phyloP scores from a whole-genome alignment of 2,329 filamentous ascomycete species.

The Fusarium oxysporum region DNA sequence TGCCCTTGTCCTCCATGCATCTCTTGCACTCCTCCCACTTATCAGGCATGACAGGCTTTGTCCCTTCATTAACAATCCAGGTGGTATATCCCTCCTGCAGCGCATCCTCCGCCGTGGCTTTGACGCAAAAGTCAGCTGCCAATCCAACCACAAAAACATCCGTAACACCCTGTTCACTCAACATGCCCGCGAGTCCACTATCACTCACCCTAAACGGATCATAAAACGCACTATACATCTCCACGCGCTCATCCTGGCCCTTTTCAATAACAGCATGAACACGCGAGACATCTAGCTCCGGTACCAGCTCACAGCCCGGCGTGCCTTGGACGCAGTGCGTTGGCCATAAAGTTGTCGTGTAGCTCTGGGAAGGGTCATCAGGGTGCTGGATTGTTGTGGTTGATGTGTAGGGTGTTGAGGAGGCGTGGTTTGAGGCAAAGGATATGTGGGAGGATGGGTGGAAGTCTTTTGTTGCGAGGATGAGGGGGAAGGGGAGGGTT shows the following conservation, averaged over 20 bases:
- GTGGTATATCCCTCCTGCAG: constrained; percentile 79
- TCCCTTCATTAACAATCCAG: constrained; percentile 82
- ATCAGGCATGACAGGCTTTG: constrained; percentile 74
- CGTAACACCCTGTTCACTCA: constrained; percentile 72
- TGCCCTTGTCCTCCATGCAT: constrained; percentile 68
- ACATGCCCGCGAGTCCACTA: constrained; percentile 69
- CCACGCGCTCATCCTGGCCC: constrained; percentile 77
- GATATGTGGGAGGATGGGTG: constrained; percentile 88
- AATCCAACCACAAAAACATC: constrained; percentile 89
- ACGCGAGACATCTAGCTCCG: constrained; percentile 71
- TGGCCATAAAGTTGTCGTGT: constrained; percentile 84
- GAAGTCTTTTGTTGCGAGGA: constrained; percentile 91
- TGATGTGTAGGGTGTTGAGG: constrained; percentile 76
- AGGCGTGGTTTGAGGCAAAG: constrained; percentile 82
- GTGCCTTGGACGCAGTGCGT: constrained; percentile 86
- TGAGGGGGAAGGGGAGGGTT: constrained; percentile 74
- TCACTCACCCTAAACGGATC: constrained; percentile 78
- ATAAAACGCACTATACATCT: constrained; percentile 95
- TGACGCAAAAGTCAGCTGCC: constrained; percentile 91
- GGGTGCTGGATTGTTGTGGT: constrained; percentile 75
- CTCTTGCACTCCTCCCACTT: constrained; percentile 66
- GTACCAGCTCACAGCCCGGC: constrained; percentile 76
- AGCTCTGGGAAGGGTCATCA: constrained; percentile 68
- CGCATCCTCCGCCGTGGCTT: constrained; percentile 82
- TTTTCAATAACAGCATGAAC: constrained; percentile 81